Evolutionary conservation across 306 rosid genomes (phyloP).

Genomic region (Acacia crassicarpa): DNA sequence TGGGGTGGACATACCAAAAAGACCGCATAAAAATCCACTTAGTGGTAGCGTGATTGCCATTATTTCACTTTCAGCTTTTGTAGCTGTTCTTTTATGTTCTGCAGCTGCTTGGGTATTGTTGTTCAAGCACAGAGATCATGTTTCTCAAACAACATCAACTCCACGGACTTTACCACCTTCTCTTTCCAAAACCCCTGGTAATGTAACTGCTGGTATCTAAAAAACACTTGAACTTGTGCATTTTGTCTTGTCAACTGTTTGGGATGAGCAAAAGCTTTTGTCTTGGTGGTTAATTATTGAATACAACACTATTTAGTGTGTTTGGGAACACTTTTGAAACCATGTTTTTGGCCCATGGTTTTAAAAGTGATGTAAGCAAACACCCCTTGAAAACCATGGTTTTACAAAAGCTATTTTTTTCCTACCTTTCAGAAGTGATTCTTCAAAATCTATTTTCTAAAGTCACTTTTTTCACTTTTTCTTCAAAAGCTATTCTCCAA

Average conservation of each 20-base stretch:
- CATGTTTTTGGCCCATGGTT: too few species aligned
- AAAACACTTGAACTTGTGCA: constrained; percentile 7
- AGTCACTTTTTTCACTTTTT: too few species aligned
- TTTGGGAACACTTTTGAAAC: too few species aligned
- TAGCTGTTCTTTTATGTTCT: constrained; percentile 63
- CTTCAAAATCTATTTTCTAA: too few species aligned
- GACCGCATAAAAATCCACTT: constrained; percentile 58
- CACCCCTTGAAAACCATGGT: too few species aligned
- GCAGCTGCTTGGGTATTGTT: constrained; percentile 68
- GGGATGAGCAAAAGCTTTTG: not conserved
- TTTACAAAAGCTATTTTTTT: too few species aligned
- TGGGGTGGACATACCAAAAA: constrained; percentile 73
- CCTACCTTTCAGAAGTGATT: too few species aligned
- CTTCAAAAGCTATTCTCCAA: too few species aligned
- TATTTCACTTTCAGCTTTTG: constrained; percentile 65
- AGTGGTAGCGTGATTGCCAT: constrained; percentile 63
- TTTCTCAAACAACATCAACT: constrained; percentile 44
- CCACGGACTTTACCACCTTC: constrained; percentile 55
- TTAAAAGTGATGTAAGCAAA: too few species aligned
- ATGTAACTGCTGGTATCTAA: constrained; percentile 10
- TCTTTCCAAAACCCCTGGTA: constrained; percentile 71
- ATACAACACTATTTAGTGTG: not conserved
- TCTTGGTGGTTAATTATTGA: constrained; percentile 14
- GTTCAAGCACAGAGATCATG: constrained; percentile 48
- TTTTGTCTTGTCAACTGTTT: constrained; percentile 9